Base-by-base conservation (phyloP, 2,329 filamentous ascomycete species). In the Thielaviopsis ethacetica region DNA sequence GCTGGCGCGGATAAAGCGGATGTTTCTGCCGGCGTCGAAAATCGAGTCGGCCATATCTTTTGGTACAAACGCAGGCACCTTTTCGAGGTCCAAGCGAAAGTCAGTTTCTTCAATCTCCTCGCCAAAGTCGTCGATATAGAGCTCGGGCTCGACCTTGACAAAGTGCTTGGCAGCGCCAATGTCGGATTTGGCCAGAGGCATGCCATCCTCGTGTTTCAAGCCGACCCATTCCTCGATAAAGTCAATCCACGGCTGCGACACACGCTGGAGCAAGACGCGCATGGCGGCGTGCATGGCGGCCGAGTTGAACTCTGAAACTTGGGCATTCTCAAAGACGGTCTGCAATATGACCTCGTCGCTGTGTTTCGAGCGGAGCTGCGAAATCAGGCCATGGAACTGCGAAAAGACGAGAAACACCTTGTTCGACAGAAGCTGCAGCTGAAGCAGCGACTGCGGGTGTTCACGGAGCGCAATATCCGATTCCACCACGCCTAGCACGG, bases 1-100 rank as follows among this genome's bases (percentile, higher is more conserved):
- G 64, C 85, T 82, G 22, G 75, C 72, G 64, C 82, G 80, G 54
- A 95, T 74, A 58, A 93, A 82, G 7, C 86, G 80, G 54, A 95
- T 70, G 67, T 86, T 91, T 65, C 79, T 81, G 3, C 88, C 89
- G 3, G 84, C 86, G 67, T 94, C 88, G 63, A 91, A 91, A n/a
- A 93, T 81, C 5, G 76, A 73, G 56, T 79, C 76, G 2, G 82
- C 83, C 63, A 91, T 79, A 60, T 93, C 87, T 5, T 73, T 68
- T 0, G 83, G 78, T 52, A 94, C 75, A 64, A 93, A 93, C 1
- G 76, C 73, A 0, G 88, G 88, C 71, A 93, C 82, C 62, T 80
- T 79, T 27, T 78, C 73, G 22, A 75, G 73, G 61, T 85, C 81
- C 34, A 91, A 76, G 5, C 80, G 70, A 63, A 81, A 87, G 62